These are phyloP conservation scores for Parsonsia alboflavescens DNA, from an alignment of 257 asterid species.

Conservation along the genomic window DNA sequence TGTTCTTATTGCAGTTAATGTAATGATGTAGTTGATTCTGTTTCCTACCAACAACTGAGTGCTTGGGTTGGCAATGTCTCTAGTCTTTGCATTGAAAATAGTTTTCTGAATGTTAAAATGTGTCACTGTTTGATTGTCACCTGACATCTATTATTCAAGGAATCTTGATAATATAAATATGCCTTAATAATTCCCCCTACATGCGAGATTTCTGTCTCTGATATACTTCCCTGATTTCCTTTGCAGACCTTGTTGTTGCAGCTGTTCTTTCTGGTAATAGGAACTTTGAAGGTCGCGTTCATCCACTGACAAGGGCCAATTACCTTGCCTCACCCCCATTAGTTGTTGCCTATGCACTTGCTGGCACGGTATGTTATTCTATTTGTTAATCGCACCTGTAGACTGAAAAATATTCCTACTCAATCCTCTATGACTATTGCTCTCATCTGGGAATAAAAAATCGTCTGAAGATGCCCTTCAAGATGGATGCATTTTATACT, in stretches of 20 bases:
- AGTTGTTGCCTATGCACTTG: conserved; percentile 91
- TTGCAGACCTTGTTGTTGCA: conserved; percentile 75
- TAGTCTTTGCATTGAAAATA: neutral
- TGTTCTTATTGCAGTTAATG: neutral
- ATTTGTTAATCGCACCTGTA: neutral
- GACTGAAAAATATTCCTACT: neutral
- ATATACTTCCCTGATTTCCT: conserved; percentile 13
- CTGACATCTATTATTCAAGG: neutral
- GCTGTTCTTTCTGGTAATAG: conserved; percentile 93
- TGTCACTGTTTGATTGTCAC: neutral
- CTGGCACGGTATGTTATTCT: conserved; percentile 69
- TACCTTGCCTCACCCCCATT: conserved; percentile 89
- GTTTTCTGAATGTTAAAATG: neutral
- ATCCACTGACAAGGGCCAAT: conserved; percentile 87
- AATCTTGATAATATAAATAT: neutral
- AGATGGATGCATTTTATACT: neutral
- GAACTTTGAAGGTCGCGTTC: conserved; percentile 93
- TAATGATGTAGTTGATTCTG: neutral
- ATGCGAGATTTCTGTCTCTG: too few relatives aligned
- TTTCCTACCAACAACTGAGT: neutral
- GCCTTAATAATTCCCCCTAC: neutral
- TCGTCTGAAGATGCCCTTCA: neutral
- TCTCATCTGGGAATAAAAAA: neutral
- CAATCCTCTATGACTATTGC: neutral
- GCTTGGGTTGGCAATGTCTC: neutral